Evolutionary conservation across 2,329 filamentous ascomycete genomes (phyloP).

Genomic region (Paecilomyces dactylethromorphus): DNA sequence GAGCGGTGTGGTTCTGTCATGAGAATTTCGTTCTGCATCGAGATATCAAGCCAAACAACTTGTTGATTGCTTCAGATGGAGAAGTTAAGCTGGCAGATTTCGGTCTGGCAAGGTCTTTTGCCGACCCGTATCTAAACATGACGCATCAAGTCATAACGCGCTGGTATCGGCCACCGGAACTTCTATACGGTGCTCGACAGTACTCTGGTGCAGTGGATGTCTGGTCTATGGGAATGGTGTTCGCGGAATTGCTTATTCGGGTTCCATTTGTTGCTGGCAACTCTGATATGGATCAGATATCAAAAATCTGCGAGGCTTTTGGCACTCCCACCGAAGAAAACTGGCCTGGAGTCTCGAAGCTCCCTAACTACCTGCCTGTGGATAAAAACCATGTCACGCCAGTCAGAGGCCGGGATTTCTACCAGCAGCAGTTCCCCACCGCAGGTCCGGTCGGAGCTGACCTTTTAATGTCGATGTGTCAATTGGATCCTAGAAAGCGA

Average conservation of each 20-base stretch:
- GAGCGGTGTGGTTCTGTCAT: conserved; percentile 94
- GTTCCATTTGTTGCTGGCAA: conserved; percentile 77
- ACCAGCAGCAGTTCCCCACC: conserved; percentile 69
- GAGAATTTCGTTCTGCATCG: conserved; percentile 89
- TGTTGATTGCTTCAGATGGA: conserved; percentile 87
- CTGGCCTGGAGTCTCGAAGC: conserved; percentile 82
- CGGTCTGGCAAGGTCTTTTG: conserved; percentile 81
- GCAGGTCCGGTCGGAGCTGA: conserved; percentile 80
- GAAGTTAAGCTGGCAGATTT: conserved; percentile 97
- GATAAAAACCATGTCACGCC: conserved; percentile 52
- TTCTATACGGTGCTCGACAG: conserved; percentile 82
- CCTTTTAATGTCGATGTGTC: conserved; percentile 76
- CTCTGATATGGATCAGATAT: conserved; percentile 79
- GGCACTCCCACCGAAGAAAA: conserved; percentile 90
- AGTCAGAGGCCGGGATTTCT: conserved; percentile 61
- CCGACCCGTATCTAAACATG: conserved; percentile 84
- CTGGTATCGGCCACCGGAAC: conserved; percentile 93
- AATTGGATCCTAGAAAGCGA: conserved; percentile 78
- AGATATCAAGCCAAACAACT: conserved; percentile 98
- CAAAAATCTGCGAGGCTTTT: conserved; percentile 74
- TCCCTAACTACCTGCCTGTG: conserved; percentile 73
- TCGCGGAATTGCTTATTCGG: conserved; percentile 81
- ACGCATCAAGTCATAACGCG: conserved; percentile 91
- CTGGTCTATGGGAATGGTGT: conserved; percentile 89
- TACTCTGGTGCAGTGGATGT: conserved; percentile 89